Evolutionary conservation across 495 filamentous ascomycete genomes (phyloP), one percentile per base, ranked within the genome.

Genomic region (Thozetella sp.): DNA sequence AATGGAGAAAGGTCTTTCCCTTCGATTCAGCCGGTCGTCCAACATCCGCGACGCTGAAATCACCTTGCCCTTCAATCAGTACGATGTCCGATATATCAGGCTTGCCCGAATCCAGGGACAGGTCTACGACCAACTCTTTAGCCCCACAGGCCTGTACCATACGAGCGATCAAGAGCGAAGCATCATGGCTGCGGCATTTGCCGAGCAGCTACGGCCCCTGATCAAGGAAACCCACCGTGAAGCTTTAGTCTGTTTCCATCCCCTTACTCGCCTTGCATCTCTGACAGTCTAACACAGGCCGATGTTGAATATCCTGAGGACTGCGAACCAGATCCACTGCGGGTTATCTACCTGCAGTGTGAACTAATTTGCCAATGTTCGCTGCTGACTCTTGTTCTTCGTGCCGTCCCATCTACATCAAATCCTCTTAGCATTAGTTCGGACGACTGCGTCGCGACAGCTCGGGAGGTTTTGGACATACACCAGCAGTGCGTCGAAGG

Each of bases 51-150:
- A 69, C 55, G 34, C 37, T 37, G 67, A 67, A 37, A 61, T 65
- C 25, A 61, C 64, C 2, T 61, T 80, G 10, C 67, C 77, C 6
- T 51, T 61, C 2, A 52, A 54, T 1, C 43, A 60, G 12, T 59
- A 70, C 6, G 24, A 40, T 15, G 51, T 65, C n/a, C 56, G 52
- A 2, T 77, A 70, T 74, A 64, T 75, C 10, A 69, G 63, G 48
- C 59, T 76, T 15, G 74, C 69, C 12, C 69, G 62, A 12, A 76
- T 83, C n/a, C 77, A 82, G 30, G 74, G 75, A 4, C 69, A 73
- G n/a, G 67, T 78, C 1, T 82, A 82, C 45, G 73, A 76, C 25
- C 62, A 72, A 24, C 59, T 83, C 2, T 83, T 80, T 50, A 81
- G 79, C 34, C 80, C 78, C 17, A 67, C 70, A 12, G 78, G 74